Conservation (phyloP, 164 flowering plant species). For the Annona squamosa region DNA sequence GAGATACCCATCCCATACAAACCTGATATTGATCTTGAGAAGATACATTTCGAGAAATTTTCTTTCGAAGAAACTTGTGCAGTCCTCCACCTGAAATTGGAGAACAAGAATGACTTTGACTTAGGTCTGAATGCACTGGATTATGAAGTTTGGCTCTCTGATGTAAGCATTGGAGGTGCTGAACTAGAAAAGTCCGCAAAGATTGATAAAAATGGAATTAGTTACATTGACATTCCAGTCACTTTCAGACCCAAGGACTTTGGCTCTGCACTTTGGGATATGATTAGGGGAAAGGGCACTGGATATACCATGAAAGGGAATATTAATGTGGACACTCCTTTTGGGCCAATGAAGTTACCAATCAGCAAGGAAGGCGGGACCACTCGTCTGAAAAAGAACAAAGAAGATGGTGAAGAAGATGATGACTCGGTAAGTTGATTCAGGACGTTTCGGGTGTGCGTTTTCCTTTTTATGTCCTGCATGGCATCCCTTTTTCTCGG, state of each 20-base stretch:
- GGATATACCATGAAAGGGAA: slow-evolving; percentile 25
- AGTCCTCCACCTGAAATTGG: slow-evolving; percentile 21
- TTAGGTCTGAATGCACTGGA: slow-evolving; percentile 25
- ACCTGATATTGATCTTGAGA: slow-evolving; percentile 12
- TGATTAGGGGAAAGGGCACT: slow-evolving; percentile 25
- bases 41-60: slow-evolving; percentile 16
- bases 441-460: background rate
- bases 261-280: slow-evolving; percentile 30
- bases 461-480: background rate
- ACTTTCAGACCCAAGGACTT: slow-evolving; percentile 26
- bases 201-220: slow-evolving; percentile 18
- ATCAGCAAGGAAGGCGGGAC: slow-evolving; percentile 16
- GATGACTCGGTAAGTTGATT: slow-evolving; percentile 10
- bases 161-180: slow-evolving; percentile 19
- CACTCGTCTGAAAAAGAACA: slow-evolving; percentile 18
- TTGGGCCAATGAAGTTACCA: slow-evolving; percentile 25
- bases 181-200: slow-evolving; percentile 12
- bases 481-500: background rate
- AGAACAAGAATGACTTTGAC: slow-evolving; percentile 27
- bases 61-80: slow-evolving; percentile 28
- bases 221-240: slow-evolving; percentile 19
- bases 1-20: slow-evolving; percentile 14
- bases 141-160: slow-evolving; percentile 20
- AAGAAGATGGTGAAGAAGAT: slow-evolving; percentile 18
- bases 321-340: slow-evolving; percentile 19